Evolutionary conservation across 2,329 filamentous ascomycete genomes (phyloP).

Genomic region (Elsinoe ampelina): DNA sequence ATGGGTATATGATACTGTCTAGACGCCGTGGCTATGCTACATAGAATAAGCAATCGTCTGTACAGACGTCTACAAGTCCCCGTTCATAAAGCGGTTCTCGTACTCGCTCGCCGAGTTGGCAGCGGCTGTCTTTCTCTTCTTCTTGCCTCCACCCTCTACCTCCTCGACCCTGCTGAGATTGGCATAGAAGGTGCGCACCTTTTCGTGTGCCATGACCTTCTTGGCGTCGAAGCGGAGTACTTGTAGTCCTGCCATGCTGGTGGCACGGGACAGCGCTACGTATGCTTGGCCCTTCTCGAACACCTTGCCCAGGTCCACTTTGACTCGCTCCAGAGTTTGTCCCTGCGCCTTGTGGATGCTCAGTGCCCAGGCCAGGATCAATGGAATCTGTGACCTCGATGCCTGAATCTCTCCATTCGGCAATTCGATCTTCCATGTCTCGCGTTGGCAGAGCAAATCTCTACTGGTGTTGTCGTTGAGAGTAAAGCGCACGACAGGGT

Average conservation of each 20-base stretch:
- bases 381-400: constrained; percentile 61
- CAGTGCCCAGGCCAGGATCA: constrained; percentile 93
- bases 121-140: constrained; percentile 22
- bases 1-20: neutral
- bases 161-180: constrained; percentile 65
- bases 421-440: constrained; percentile 95
- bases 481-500: constrained; percentile 76
- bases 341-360: constrained; percentile 98
- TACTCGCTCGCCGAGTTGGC: constrained; percentile 23
- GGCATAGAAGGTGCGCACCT: constrained; percentile 76
- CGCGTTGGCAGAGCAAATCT: constrained; percentile 70
- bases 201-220: constrained; percentile 90
- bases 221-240: constrained; percentile 78
- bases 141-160: constrained; percentile 23
- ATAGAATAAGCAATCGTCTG: neutral
- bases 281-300: constrained; percentile 98
- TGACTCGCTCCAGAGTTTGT: constrained; percentile 86
- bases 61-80: constrained; percentile 1
- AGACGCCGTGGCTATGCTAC: neutral
- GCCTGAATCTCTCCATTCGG: constrained; percentile 91
- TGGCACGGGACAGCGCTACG: constrained; percentile 88
- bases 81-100: constrained; percentile 24
- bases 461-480: constrained; percentile 67
- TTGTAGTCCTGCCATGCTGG: constrained; percentile 75
- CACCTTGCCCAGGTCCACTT: constrained; percentile 82